A percentile compares a stretch with the other conserved stretches of the same genome.
phyloP scores from a whole-genome alignment of 2,329 filamentous ascomycete species.

The Fusarium haematococcum region DNA sequence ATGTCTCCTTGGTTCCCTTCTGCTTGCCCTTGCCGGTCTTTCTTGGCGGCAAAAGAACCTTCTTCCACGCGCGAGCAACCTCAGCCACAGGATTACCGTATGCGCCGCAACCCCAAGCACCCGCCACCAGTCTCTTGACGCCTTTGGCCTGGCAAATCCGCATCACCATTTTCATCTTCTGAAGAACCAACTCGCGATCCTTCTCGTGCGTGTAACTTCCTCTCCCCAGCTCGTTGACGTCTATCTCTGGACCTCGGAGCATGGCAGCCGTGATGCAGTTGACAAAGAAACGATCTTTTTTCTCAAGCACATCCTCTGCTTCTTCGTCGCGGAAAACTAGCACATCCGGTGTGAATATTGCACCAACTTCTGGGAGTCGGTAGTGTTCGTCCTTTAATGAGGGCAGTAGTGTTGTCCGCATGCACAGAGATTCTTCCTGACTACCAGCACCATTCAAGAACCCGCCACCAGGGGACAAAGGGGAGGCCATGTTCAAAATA shows the following conservation, averaged over 20 bases:
- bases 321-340: slow-evolving; percentile 65
- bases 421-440: slow-evolving; percentile 72
- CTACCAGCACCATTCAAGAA: slow-evolving; percentile 69
- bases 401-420: slow-evolving; percentile 69
- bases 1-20: slow-evolving; percentile 29
- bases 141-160: slow-evolving; percentile 61
- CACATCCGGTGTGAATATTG: slow-evolving; percentile 68
- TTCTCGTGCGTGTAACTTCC: slow-evolving; percentile 55
- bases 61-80: slow-evolving; percentile 65
- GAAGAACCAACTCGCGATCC: slow-evolving; percentile 62
- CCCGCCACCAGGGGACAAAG: slow-evolving; percentile 70
- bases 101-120: slow-evolving; percentile 74
- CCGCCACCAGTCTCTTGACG: slow-evolving; percentile 64
- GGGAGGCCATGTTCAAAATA: slow-evolving; percentile 74
- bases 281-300: slow-evolving; percentile 47
- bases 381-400: slow-evolving; percentile 70
- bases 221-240: slow-evolving; percentile 49
- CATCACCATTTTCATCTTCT: slow-evolving; percentile 70
- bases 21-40: slow-evolving; percentile 29
- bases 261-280: slow-evolving; percentile 70
- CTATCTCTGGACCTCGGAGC: slow-evolving; percentile 67
- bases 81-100: slow-evolving; percentile 72
- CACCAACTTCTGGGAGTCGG: slow-evolving; percentile 68
- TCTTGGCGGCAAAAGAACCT: slow-evolving; percentile 41
- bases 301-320: slow-evolving; percentile 50